Conservation (phyloP, 305 asterid species). For the Caryopteris hybrid region DNA sequence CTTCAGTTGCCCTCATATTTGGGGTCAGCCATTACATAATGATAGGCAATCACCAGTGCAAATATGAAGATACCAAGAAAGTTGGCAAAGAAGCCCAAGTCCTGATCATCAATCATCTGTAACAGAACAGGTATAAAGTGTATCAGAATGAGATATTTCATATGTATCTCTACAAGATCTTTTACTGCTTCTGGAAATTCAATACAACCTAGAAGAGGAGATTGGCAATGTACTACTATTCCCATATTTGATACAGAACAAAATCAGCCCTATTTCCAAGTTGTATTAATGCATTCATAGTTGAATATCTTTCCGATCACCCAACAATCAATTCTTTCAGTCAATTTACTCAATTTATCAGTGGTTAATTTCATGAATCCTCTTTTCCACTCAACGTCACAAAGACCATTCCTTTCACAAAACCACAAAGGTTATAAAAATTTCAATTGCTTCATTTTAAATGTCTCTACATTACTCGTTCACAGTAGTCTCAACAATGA, state of each 20-base stretch:
- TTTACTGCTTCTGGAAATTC: too few species aligned
- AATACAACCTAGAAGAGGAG: neutral
- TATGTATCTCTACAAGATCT: neutral
- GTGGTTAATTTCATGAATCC: neutral
- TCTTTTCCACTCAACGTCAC: neutral
- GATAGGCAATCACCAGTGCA: slow-evolving; percentile 82
- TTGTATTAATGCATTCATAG: neutral
- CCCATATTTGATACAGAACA: neutral
- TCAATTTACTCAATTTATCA: neutral
- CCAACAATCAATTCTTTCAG: neutral
- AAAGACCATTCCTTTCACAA: neutral
- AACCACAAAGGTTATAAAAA: neutral
- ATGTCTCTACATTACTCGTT: neutral
- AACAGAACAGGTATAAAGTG: slow-evolving; percentile 13
- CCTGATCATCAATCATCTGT: slow-evolving; percentile 90
- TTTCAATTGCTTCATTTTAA: neutral
- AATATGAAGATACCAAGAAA: slow-evolving; percentile 92
- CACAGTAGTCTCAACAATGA: neutral
- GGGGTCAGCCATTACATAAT: slow-evolving; percentile 89
- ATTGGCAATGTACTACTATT: neutral
- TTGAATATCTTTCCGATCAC: neutral
- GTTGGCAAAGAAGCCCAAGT: slow-evolving; percentile 94
- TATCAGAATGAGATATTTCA: neutral
- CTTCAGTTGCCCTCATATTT: slow-evolving; percentile 83
- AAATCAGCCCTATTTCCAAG: neutral